Evolutionary conservation across 495 filamentous ascomycete genomes (phyloP), one percentile per base, ranked within the genome.

Genomic region (Penicillium coffeae): DNA sequence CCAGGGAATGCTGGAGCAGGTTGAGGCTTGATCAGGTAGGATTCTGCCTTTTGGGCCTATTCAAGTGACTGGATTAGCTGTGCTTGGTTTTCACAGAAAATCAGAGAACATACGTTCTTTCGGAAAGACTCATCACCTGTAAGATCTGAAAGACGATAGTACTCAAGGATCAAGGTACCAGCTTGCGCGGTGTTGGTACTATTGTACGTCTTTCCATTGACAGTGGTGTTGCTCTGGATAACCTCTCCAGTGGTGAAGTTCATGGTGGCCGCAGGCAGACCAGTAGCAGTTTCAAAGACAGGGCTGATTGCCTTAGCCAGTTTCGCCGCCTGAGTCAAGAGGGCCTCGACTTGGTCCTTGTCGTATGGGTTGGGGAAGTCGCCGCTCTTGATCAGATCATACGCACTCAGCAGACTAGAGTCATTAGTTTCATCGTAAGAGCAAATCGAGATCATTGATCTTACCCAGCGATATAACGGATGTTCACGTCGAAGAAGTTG

Each of bases 121-220:
- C 52, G 52, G 47, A 60, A 60, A 21, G 56, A 56, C 20, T 56
- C 51, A 36, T 56, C 56, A 8, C 56, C 56, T 32, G 56, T 60
- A 1, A 60, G 38, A 47, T 60, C 56, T 3, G 56, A 60, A 2
- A 60, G 52, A 22, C 53, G 45, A 18, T 55, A 53, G 37, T 56
- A 60, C 37, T 60, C 56, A 30, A 60, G 35, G 25, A 60, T 60
- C 38, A 60, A 40, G 21, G 56, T 56, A 14, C 56, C 56, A 16
- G 56, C 56, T 30, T 56, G 52, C 2, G 56, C 56, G 12, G 51
- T 52, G 33, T 60, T 60, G 8, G 56, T 60, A 37, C 52, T 55
- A 34, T 60, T 60, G 27, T 60, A 60, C 7, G 25, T 53, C 1
- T 32, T 52, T 14, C 53, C 53, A 38, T 60, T 56, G 15, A 60